These are phyloP conservation scores for Oidium heveae DNA, from an alignment of 2,329 filamentous ascomycete species.

Conservation along the genomic window DNA sequence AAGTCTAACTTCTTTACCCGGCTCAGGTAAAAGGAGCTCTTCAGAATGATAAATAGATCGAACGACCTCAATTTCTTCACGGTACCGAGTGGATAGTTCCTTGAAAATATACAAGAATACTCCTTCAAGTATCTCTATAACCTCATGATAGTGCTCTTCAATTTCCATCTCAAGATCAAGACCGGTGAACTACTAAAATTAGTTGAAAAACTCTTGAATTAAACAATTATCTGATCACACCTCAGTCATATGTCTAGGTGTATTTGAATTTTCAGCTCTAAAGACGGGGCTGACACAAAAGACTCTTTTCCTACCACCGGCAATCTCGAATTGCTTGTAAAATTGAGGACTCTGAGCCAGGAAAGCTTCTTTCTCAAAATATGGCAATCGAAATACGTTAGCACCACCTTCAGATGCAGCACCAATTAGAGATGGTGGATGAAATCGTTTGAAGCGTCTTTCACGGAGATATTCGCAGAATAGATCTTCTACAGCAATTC, in stretches of 20 bases:
- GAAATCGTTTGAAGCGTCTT: slow-evolving; percentile 57
- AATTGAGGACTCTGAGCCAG: slow-evolving; percentile 64
- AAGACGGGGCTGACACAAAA: slow-evolving; percentile 63
- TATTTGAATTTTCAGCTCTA: slow-evolving; percentile 69
- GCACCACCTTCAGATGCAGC: slow-evolving; percentile 80
- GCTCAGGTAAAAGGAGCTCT: slow-evolving; percentile 47
- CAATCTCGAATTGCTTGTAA: slow-evolving; percentile 73
- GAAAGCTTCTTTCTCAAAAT: slow-evolving; percentile 66
- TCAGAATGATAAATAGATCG: slow-evolving; percentile 54
- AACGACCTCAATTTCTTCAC: slow-evolving; percentile 46
- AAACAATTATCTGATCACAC: slow-evolving; percentile 12
- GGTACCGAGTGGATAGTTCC: slow-evolving; percentile 34
- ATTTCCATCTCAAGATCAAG: slow-evolving; percentile 85
- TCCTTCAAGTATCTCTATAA: slow-evolving; percentile 43
- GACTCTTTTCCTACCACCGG: slow-evolving; percentile 51
- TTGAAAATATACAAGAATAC: slow-evolving; percentile 61
- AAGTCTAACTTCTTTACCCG: slow-evolving; percentile 50
- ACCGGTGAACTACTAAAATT: slow-evolving; percentile 37
- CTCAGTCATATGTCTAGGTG: slow-evolving; percentile 63
- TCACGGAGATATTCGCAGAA: slow-evolving; percentile 59
- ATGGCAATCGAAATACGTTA: slow-evolving; percentile 74
- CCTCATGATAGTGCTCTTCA: slow-evolving; percentile 52
- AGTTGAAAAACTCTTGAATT: slow-evolving; percentile 1
- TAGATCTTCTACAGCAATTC: slow-evolving; percentile 22
- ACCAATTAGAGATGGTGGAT: slow-evolving; percentile 71